Evolutionary conservation across 805 yeast species (phyloP).

Genomic region (Candida sphagnicola): DNA sequence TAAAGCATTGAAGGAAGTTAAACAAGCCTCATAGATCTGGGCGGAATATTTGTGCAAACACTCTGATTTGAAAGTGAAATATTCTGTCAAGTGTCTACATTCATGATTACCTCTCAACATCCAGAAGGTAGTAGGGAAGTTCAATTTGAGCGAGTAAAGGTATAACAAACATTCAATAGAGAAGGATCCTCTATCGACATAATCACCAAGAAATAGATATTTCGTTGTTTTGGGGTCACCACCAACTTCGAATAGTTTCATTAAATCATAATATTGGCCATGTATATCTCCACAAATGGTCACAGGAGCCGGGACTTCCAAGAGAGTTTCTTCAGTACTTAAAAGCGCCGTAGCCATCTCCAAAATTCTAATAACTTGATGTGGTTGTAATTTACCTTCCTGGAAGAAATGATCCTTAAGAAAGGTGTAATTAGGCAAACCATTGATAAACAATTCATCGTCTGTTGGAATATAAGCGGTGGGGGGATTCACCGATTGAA

Average conservation of each 20-base stretch:
- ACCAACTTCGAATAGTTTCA: constrained; percentile 90
- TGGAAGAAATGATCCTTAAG: constrained; percentile 67
- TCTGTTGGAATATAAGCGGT: constrained; percentile 63
- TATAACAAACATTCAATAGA: constrained; percentile 79
- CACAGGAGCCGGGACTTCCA: constrained; percentile 85
- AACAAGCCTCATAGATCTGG: constrained; percentile 65
- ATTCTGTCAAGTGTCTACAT: constrained; percentile 87
- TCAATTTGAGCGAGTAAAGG: constrained; percentile 74
- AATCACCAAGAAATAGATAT: constrained; percentile 87
- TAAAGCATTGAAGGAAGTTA: constrained; percentile 76
- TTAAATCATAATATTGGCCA: constrained; percentile 88
- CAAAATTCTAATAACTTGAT: constrained; percentile 68
- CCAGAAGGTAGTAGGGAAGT: constrained; percentile 69
- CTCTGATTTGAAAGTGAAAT: constrained; percentile 89
- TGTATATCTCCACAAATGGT: constrained; percentile 98
- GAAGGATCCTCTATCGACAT: constrained; percentile 91
- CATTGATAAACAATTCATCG: constrained; percentile 61
- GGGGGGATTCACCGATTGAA: constrained; percentile 60
- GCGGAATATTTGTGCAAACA: constrained; percentile 78
- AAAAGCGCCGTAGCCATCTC: constrained; percentile 61
- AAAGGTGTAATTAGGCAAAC: constrained; percentile 69
- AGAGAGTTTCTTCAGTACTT: constrained; percentile 71
- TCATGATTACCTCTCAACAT: constrained; percentile 94
- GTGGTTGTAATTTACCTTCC: constrained; percentile 76
- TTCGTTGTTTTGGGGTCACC: constrained; percentile 79